Evolutionary conservation across 495 filamentous ascomycete genomes (phyloP).

Genomic region (Annulohypoxylon maeteangense): DNA sequence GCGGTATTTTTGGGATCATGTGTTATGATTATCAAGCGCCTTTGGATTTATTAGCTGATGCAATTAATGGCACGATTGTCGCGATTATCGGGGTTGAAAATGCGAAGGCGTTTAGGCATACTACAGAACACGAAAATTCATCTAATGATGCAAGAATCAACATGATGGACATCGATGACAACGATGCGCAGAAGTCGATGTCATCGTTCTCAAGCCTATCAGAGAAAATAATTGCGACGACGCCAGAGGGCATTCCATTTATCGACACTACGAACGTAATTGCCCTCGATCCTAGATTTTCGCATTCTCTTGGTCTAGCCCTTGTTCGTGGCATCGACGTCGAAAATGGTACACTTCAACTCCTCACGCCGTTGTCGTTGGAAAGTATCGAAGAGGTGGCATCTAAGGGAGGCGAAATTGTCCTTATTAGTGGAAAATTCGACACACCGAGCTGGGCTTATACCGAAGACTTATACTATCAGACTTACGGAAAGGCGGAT

Average conservation of each 20-base stretch:
- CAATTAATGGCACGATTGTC: conserved; percentile 59
- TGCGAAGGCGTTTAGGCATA: conserved; percentile 47
- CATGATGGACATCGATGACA: conserved; percentile 33
- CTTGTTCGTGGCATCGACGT: conserved; percentile 66
- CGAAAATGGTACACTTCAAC: conserved; percentile 55
- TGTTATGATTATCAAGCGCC: conserved; percentile 60
- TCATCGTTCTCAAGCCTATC: conserved; percentile 16
- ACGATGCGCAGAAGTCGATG: neutral
- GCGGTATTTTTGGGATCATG: conserved; percentile 54
- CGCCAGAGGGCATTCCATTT: conserved; percentile 53
- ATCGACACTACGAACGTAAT: conserved; percentile 53
- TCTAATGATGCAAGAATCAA: conserved; percentile 12
- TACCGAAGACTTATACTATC: conserved; percentile 59
- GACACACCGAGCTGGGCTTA: conserved; percentile 70
- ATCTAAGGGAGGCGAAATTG: conserved; percentile 51
- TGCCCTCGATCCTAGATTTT: conserved; percentile 58
- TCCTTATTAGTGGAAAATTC: conserved; percentile 67
- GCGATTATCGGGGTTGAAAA: conserved; percentile 53
- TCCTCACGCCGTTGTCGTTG: conserved; percentile 61
- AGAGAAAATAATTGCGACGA: conserved; percentile 16
- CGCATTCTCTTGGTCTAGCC: conserved; percentile 60
- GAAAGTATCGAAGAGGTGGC: conserved; percentile 45
- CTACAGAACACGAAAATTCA: conserved; percentile 21
- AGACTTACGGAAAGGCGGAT: conserved; percentile 30
- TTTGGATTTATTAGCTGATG: conserved; percentile 50